Base-by-base conservation (phyloP, 2,329 filamentous ascomycete genomes). In the Aspergillus sojae region DNA sequence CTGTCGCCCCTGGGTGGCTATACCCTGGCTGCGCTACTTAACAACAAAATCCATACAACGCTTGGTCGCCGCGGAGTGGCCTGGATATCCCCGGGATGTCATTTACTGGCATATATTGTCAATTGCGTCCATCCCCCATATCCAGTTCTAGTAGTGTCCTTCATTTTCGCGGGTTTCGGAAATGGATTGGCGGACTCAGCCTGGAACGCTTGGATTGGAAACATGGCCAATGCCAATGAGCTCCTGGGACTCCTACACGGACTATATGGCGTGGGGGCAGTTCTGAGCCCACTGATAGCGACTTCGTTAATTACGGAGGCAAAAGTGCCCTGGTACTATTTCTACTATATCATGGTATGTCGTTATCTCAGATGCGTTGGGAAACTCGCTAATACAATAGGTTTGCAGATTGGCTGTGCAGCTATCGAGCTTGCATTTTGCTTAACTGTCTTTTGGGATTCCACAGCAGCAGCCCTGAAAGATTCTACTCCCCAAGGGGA, bases 311-410 rank as follows among this genome's bases (percentile, higher is more conserved):
- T 94, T 41, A 88, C 89, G 0, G 87, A 87, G 67, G 86, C 79
- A 0, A 68, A 79, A 4, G 72, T 89, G 57, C 80, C 81, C 0
- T 95, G 92, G 92, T 92, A 89, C 70, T 81, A 81, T 12, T 94
- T 90, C 76, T 94, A 92, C 77, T 93, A 92, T 72, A 78, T 93
- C 61, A 91, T 93, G 88, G 87, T 90, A 71, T 65, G 83, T 57
- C 11, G 10, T 21, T 12, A n/a, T 0, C 16, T 5, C 4, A 28
- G 21, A 26, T 11, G 48, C 4, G 11, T 23, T 16, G 19, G 10
- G 14, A 12, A 14, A n/a, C 11, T 11, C 21, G 14, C 50, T 57
- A 63, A 64, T 58, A 11, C 3, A 36, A 23, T 10, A 6, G 11
- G 5, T 0, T 16, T 0, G 21, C 9, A 68, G 63, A 65, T 74